Conservation (phyloP, 2,329 filamentous ascomycete genomes). For the Cadophora sp. region DNA sequence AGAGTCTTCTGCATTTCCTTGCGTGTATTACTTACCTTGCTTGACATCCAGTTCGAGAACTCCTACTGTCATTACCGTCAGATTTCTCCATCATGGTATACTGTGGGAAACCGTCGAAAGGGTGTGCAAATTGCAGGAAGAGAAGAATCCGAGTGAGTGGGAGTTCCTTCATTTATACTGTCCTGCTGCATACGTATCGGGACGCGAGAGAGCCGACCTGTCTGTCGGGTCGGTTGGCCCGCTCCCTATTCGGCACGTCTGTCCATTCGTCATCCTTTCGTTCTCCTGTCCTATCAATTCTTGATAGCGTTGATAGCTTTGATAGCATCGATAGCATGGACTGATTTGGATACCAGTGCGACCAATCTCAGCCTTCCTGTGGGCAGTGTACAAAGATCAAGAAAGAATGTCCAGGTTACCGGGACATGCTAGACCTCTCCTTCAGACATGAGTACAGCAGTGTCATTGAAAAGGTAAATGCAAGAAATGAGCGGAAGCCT, state of each 20-base stretch:
- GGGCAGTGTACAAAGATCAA: slow-evolving; percentile 60
- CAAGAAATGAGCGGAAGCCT: not conserved
- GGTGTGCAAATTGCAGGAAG: slow-evolving; percentile 59
- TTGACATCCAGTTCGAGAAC: not conserved
- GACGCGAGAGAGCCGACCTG: not conserved
- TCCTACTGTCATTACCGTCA: not conserved
- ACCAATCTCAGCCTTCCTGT: slow-evolving; percentile 58
- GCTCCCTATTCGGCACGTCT: not conserved
- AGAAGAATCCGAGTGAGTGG: slow-evolving; percentile 59
- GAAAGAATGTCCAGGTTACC: slow-evolving; percentile 58
- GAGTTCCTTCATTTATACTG: not conserved
- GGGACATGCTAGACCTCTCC: slow-evolving; percentile 62
- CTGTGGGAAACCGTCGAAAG: slow-evolving; percentile 63
- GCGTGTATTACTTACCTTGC: not conserved
- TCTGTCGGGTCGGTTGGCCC: not conserved
- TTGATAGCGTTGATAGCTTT: not conserved
- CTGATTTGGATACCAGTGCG: slow-evolving; percentile 51
- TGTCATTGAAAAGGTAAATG: slow-evolving; percentile 51
- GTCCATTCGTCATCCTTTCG: not conserved
- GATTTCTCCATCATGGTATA: slow-evolving; percentile 42
- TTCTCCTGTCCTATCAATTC: not conserved
- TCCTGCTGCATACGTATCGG: not conserved
- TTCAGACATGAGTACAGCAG: slow-evolving; percentile 62
- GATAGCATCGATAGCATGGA: slow-evolving; percentile 7
- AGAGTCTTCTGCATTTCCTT: not conserved